Evolutionary conservation across 73 alveolate genomes (phyloP), one percentile per base, ranked within the genome.

Genomic region (Paramecium biaurelia): DNA sequence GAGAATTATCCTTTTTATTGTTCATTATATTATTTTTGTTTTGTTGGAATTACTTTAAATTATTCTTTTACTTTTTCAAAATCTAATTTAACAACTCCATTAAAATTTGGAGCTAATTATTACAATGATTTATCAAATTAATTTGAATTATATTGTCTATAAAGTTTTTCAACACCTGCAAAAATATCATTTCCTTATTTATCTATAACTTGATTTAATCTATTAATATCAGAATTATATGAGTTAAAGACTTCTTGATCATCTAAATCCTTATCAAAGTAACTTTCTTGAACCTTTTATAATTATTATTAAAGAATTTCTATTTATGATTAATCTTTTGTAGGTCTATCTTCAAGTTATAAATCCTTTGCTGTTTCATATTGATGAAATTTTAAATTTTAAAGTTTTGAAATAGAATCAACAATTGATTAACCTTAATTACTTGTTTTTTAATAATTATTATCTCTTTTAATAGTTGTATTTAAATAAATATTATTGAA

Each of bases 301-400:
- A 21, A 11, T 7, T 72, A 34, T 15, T 34, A 15, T 72, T 72
- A 72, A 35, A 35, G 58, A 34, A 28, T 5, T 72, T 72, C 86
- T 28, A 72, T 72, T 72, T 72, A 11, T 4, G 86, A 72, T 14
- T 20, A 38, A 35, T 32, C 58, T 15, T 72, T 35, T 72, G 28
- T 14, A 1, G 24, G 24, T 20, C 26, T 30, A 72, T 35, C 56
- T 11, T 34, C 86, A 5, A 72, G 8, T n/a, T 72, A 12, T 72
- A 72, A 32, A 37, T 72, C 86, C 12, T 37, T 72, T 7, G 56
- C 86, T 34, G 86, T 72, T 35, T 38, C 35, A 72, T 72, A 72
- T 72, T 72, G 21, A 37, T 72, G 86, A 35, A 72, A 32, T 72
- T 72, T 72, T 72, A 72, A 35, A 72, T 72, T 72, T 72, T 72